Evolutionary conservation across 2,329 filamentous ascomycete species (phyloP).

Genomic region (Exophiala alcalophila): DNA sequence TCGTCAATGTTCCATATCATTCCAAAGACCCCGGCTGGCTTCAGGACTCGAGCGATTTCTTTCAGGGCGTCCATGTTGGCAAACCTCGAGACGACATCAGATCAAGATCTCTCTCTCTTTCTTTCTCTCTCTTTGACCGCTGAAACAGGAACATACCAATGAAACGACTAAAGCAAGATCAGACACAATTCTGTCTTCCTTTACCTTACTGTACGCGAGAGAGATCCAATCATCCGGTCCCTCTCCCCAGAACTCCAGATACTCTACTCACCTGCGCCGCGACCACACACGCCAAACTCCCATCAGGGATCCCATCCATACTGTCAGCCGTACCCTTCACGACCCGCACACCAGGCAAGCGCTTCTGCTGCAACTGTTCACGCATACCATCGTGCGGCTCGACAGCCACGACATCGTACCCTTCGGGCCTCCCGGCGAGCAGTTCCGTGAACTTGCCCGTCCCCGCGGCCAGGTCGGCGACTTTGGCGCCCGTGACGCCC

Average conservation of each 20-base stretch:
- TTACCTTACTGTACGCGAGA: background rate
- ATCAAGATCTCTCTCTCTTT: conserved; percentile 4
- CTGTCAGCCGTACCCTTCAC: conserved; percentile 57
- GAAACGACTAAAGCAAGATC: conserved; percentile 38
- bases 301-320: conserved; percentile 50
- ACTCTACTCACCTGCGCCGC: conserved; percentile 60
- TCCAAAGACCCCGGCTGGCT: conserved; percentile 59
- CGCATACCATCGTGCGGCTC: conserved; percentile 68
- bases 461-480: conserved; percentile 60
- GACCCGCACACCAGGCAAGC: conserved; percentile 54
- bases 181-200: background rate
- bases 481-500: conserved; percentile 44
- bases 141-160: conserved; percentile 55
- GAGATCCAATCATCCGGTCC: too few relatives aligned
- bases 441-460: conserved; percentile 69
- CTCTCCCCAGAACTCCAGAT: background rate
- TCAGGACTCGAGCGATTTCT: conserved; percentile 66
- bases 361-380: conserved; percentile 57
- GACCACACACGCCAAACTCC: conserved; percentile 63
- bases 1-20: conserved; percentile 74
- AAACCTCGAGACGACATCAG: conserved; percentile 53
- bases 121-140: too few relatives aligned
- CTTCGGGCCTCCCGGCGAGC: conserved; percentile 58
- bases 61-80: conserved; percentile 59
- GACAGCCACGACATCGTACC: conserved; percentile 59